Evolutionary conservation across 2,329 filamentous ascomycete species (phyloP), one percentile per base, ranked within the genome.

Genomic region (Exophiala phaeomuriformis): DNA sequence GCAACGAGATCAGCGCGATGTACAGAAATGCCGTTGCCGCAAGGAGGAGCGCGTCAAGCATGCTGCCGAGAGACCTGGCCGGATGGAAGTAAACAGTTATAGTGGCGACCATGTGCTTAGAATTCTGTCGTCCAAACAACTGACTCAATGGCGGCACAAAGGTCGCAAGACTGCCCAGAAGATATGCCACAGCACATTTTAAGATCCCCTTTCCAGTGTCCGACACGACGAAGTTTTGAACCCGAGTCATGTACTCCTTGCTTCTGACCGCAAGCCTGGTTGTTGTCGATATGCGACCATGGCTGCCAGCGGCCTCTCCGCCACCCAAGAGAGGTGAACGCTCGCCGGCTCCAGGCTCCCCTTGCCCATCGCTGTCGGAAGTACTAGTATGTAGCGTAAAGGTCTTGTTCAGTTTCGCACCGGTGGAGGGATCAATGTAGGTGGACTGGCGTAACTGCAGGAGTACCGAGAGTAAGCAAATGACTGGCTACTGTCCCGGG

Each of bases 61-160:
- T 95, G 61, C 87, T 93, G 0, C 91, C 91, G 29, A 84, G 81
- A 12, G 88, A 88, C 53, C 91, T 79, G 4, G 89, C 88, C 3
- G 91, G 90, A 68, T 96, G 90, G 65, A 96, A 97, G 66, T 95
- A 97, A 7, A 96, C 90, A 0, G 89, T 94, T 53, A 96, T 82
- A 1, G 91, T 96, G 32, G 90, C 90, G 48, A 95, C 89, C 65
- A 95, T 84, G 70, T 96, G 91, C 67, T 96, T 96, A 47, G 89
- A 89, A 70, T 95, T 90, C 65, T 90, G 86, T 59, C 84, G 78
- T 7, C 91, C 91, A 10, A 96, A 75, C 52, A 90, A 80, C 5
- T 77, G 73, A 10, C 89, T 84, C 52, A 95, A 76, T 2, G 79
- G 78, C 2, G 84, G 80, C 58, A 88, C 83, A 64, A 95, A 93